Evolutionary conservation across 768 basidiomycete species (phyloP).

Genomic region (Mycena floridula): DNA sequence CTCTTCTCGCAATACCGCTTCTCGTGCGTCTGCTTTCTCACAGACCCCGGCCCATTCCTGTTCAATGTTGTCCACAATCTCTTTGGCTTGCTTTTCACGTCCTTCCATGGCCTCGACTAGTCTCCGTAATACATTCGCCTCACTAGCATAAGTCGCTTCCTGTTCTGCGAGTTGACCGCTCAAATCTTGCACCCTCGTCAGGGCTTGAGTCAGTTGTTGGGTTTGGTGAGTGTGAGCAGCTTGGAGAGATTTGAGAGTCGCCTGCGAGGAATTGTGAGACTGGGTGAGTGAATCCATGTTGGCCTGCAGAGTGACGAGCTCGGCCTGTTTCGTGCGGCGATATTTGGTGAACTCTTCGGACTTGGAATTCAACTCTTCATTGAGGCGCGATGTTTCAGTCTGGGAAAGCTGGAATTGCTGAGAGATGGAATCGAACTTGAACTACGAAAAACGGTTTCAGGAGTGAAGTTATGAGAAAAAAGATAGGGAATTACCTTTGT

Average conservation of each 20-base stretch:
- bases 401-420: conserved; percentile 79
- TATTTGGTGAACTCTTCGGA: conserved; percentile 82
- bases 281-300: conserved; percentile 70
- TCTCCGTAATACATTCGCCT: conserved; percentile 67
- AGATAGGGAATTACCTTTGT: conserved; percentile 47
- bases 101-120: conserved; percentile 84
- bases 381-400: conserved; percentile 68
- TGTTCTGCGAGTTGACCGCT: conserved; percentile 78
- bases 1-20: conserved; percentile 61
- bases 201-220: conserved; percentile 71
- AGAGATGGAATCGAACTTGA: conserved; percentile 77
- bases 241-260: conserved; percentile 68
- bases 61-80: conserved; percentile 78
- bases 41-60: conserved; percentile 74
- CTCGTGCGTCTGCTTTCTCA: conserved; percentile 61
- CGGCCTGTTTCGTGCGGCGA: conserved; percentile 74
- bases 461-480: no score
- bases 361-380: conserved; percentile 61
- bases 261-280: conserved; percentile 57
- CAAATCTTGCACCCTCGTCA: conserved; percentile 69
- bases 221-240: conserved; percentile 64
- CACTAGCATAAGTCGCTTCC: conserved; percentile 75
- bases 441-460: no score
- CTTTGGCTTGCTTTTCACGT: conserved; percentile 79
- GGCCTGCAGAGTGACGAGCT: conserved; percentile 69